Evolutionary conservation across 768 basidiomycete species (phyloP).

Genomic region (Pisolithus tinctorius): DNA sequence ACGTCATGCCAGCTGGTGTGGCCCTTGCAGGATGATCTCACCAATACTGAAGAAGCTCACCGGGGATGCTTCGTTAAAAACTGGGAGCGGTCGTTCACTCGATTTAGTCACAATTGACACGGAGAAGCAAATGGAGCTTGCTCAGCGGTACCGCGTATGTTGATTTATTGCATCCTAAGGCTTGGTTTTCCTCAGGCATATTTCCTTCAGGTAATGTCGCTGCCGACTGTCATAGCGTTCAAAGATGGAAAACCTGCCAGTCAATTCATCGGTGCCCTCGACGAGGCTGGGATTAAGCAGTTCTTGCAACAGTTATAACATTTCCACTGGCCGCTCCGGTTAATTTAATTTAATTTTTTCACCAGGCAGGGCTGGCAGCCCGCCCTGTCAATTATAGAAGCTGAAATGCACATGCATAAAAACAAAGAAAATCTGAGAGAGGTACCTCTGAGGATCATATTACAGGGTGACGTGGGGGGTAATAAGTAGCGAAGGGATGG

Average conservation of each 20-base stretch:
- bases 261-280: slow-evolving; percentile 57
- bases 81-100: slow-evolving; percentile 49
- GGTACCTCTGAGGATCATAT: slow-evolving; percentile 8
- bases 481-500: background rate
- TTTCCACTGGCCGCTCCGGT: background rate
- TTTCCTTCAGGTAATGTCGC: slow-evolving; percentile 48
- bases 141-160: slow-evolving; percentile 39
- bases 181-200: background rate
- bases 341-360: background rate
- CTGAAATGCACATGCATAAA: slow-evolving; percentile 10
- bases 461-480: slow-evolving; percentile 11
- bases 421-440: background rate
- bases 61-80: slow-evolving; percentile 32
- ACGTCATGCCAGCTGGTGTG: slow-evolving; percentile 56
- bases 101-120: slow-evolving; percentile 71
- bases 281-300: slow-evolving; percentile 35
- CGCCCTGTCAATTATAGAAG: background rate
- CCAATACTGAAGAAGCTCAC: slow-evolving; percentile 63
- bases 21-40: slow-evolving; percentile 66
- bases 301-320: slow-evolving; percentile 39
- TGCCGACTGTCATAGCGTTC: slow-evolving; percentile 82
- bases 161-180: background rate
- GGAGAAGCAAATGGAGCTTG: slow-evolving; percentile 48
- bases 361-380: too few species aligned
- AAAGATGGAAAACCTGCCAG: slow-evolving; percentile 50